Base-by-base conservation (phyloP, 768 basidiomycete species). In the Leccinum olivaceopallidum region DNA sequence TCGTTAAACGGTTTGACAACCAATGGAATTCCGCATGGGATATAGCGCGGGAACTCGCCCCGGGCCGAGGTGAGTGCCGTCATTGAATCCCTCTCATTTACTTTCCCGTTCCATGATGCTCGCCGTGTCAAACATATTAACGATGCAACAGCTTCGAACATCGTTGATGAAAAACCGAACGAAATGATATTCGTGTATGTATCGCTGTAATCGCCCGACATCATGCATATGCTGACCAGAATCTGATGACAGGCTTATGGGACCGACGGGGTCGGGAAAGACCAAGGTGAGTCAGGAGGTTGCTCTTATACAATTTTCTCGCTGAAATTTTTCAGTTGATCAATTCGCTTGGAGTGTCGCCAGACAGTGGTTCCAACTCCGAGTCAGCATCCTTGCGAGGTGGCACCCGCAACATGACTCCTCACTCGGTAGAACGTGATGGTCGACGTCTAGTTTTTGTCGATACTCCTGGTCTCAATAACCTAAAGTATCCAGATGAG, bases 381-480 rank as follows among this genome's bases (percentile, higher is more conserved):
- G 39, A 39, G 16, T 39, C 39, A 18, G 7, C 22, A 28, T 28
- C 16, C 26, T 30, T 51, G 50, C 30, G 22, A 30, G 14, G 44
- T 12, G 42, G 34, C 10, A 48, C 56, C 10, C 42, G 9, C 22
- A 47, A 24, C 28, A 26, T 54, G 18, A 14, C 53, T 50, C 20
- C 60, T 49, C 52, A 20, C 16, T 39, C 20, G 37, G n/a, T 61
- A 26, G 24, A 52, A 30, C n/a, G 30, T n/a, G 60, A 52, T 51
- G 53, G 50, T 34, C 57, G 39, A 48, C 28, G 6, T n/a, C 6
- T 63, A 8, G 53, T 55, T 7, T 48, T 63, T 12, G 36, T 58
- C 20, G 61, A 63, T 20, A 63, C 63, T 1, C 61, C 63, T 37
- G 61, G 61, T 14, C 42, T 63, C 22, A 26, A 63, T 24, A 58